A percentile compares a stretch with the other conserved stretches of the same genome.
Conservation (phyloP, 2,329 filamentous ascomycete genomes). For the Pleomassaria siparia region DNA sequence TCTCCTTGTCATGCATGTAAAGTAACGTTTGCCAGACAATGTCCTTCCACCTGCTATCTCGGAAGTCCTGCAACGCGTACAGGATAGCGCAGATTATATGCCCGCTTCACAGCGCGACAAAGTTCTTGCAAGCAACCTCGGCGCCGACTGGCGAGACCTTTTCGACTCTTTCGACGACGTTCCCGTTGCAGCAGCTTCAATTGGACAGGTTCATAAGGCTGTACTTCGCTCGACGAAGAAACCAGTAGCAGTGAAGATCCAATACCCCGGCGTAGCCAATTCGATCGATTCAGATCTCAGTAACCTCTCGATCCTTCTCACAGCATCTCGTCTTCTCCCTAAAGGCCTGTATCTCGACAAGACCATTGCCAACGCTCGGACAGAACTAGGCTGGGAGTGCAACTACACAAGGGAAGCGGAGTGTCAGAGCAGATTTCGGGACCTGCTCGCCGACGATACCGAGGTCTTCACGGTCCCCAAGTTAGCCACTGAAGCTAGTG, state of each 20-base stretch:
- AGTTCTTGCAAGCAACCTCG: slow-evolving; percentile 77
- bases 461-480: slow-evolving; percentile 77
- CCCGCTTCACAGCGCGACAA: slow-evolving; percentile 87
- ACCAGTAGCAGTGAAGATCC: slow-evolving; percentile 90
- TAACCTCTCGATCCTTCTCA: slow-evolving; percentile 87
- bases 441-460: slow-evolving; percentile 73
- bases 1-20: slow-evolving; percentile 17
- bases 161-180: slow-evolving; percentile 85
- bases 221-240: slow-evolving; percentile 73
- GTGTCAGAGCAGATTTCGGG: slow-evolving; percentile 73
- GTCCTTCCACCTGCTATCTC: slow-evolving; percentile 88
- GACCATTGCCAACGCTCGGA: slow-evolving; percentile 92
- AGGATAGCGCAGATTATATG: slow-evolving; percentile 98
- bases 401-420: slow-evolving; percentile 89
- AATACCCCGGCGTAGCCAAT: slow-evolving; percentile 93
- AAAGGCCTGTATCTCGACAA: slow-evolving; percentile 94
- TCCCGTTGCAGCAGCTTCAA: slow-evolving; percentile 92
- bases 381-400: slow-evolving; percentile 94
- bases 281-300: slow-evolving; percentile 97
- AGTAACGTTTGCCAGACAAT: slow-evolving; percentile 51
- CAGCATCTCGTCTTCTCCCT: slow-evolving; percentile 84
- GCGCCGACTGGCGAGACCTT: slow-evolving; percentile 78
- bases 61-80: slow-evolving; percentile 87
- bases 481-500: slow-evolving; percentile 76
- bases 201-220: slow-evolving; percentile 92